phyloP scores from a whole-genome alignment of 2,329 filamentous ascomycete species.

The Plenodomus biglobosus region DNA sequence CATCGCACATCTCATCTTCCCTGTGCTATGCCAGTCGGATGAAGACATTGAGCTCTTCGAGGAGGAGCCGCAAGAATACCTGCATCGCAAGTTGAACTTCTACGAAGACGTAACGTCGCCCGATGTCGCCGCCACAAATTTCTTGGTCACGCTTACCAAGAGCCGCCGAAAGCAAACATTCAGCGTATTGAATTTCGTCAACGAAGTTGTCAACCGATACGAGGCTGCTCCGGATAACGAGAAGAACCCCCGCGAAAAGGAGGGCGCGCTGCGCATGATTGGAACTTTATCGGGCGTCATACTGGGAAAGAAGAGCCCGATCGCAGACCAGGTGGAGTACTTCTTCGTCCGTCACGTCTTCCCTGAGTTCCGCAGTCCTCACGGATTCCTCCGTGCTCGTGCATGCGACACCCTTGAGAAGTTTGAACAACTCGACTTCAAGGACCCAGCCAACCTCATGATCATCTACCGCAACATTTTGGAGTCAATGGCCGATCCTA shows the following conservation, averaged over 20 bases:
- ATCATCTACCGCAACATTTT: slow-evolving; percentile 96
- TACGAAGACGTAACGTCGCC: slow-evolving; percentile 96
- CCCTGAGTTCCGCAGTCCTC: slow-evolving; percentile 90
- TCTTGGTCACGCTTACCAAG: slow-evolving; percentile 92
- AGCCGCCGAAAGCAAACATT: slow-evolving; percentile 94
- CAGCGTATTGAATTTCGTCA: slow-evolving; percentile 91
- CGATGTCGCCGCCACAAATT: slow-evolving; percentile 94
- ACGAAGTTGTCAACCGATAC: slow-evolving; percentile 90
- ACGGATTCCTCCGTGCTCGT: slow-evolving; percentile 89
- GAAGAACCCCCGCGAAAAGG: slow-evolving; percentile 94
- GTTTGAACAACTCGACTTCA: slow-evolving; percentile 96
- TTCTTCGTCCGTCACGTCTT: slow-evolving; percentile 98
- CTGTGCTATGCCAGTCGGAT: slow-evolving; percentile 85
- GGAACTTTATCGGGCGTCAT: slow-evolving; percentile 92
- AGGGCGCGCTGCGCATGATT: slow-evolving; percentile 95
- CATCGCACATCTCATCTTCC: slow-evolving; percentile 93
- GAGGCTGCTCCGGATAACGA: slow-evolving; percentile 80
- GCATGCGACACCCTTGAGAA: slow-evolving; percentile 98
- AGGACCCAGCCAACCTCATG: slow-evolving; percentile 92
- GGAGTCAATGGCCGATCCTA: slow-evolving; percentile 93
- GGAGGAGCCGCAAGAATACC: slow-evolving; percentile 91
- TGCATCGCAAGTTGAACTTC: slow-evolving; percentile 95
- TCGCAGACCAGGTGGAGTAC: slow-evolving; percentile 96
- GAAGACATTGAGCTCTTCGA: slow-evolving; percentile 94
- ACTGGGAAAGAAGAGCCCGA: slow-evolving; percentile 95